Evolutionary conservation across 345 rosid species (phyloP).

Genomic region (Nephelium lappaceum): DNA sequence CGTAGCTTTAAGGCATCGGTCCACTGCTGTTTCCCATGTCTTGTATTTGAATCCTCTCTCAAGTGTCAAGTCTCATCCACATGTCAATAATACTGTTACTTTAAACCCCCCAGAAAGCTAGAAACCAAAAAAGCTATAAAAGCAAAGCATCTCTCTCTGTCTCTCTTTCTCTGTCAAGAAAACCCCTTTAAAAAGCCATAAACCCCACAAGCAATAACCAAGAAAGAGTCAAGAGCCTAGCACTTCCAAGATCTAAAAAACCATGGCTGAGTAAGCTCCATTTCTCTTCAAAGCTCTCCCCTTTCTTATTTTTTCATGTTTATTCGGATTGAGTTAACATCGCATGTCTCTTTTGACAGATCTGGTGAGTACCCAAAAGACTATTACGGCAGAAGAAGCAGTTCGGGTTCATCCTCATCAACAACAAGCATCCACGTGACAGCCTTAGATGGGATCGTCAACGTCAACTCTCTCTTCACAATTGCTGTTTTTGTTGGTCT

Average conservation of each 20-base stretch:
- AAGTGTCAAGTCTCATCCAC: not conserved
- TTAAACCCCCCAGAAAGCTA: not conserved
- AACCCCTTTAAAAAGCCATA: not conserved
- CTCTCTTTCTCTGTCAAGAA: not conserved
- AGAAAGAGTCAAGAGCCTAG: not conserved
- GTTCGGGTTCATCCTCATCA: conserved; percentile 36
- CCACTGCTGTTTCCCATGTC: not conserved
- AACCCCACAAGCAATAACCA: not conserved
- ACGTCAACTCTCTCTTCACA: conserved; percentile 95
- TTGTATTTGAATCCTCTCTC: not conserved
- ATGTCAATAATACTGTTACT: not conserved
- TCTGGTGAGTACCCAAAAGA: conserved; percentile 58
- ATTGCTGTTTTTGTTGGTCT: conserved; percentile 97
- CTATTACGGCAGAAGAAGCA: conserved; percentile 27
- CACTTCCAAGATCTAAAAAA: conserved; percentile 9
- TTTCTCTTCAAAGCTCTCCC: not conserved
- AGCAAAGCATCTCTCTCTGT: conserved; percentile 20
- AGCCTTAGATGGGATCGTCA: conserved; percentile 93
- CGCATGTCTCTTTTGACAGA: conserved; percentile 34
- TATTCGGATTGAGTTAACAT: not conserved
- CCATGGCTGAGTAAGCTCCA: conserved; percentile 48
- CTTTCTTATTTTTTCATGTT: not conserved
- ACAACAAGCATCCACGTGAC: conserved; percentile 94
- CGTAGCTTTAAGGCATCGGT: not conserved
- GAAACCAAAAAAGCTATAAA: not conserved